phyloP scores from a whole-genome alignment of 2,329 filamentous ascomycete genomes.

The Arthrobotrys musiformis region DNA sequence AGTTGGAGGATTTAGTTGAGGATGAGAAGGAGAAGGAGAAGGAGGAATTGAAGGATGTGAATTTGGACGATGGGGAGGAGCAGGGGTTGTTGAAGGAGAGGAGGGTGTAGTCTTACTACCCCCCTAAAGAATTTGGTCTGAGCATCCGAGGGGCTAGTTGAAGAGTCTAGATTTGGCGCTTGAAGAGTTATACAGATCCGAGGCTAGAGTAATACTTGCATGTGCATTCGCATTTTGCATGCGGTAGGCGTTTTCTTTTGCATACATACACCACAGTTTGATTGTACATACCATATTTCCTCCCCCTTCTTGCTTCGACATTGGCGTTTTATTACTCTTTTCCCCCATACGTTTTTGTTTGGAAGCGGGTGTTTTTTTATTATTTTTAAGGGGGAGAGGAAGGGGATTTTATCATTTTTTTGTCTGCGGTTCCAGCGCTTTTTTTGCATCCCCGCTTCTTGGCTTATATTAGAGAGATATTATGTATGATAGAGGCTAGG shows the following conservation, averaged over 20 bases:
- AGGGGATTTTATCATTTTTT: not conserved
- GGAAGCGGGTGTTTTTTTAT: constrained; percentile 19
- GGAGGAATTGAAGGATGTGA: constrained; percentile 14
- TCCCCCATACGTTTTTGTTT: too few species aligned
- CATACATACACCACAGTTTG: not conserved
- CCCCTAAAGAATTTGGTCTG: not conserved
- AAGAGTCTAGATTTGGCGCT: too few species aligned
- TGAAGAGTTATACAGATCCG: too few species aligned
- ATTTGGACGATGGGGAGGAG: constrained; percentile 22
- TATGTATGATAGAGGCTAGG: not conserved
- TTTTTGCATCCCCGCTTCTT: not conserved
- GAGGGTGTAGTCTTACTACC: constrained; percentile 1
- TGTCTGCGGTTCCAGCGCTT: constrained; percentile 22
- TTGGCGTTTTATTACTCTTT: constrained; percentile 4
- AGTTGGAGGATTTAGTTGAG: constrained; percentile 33
- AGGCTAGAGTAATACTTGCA: not conserved
- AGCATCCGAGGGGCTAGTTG: not conserved
- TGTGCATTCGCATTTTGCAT: constrained; percentile 12
- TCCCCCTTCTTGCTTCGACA: not conserved
- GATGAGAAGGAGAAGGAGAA: constrained; percentile 15
- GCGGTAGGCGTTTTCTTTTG: not conserved
- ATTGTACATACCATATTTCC: not conserved
- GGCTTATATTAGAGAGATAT: constrained; percentile 8
- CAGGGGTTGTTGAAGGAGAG: constrained; percentile 40
- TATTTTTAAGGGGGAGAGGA: not conserved